These are phyloP conservation scores for Articulospora tetracladia DNA, from an alignment of 495 filamentous ascomycete genomes.

Conservation along the genomic window DNA sequence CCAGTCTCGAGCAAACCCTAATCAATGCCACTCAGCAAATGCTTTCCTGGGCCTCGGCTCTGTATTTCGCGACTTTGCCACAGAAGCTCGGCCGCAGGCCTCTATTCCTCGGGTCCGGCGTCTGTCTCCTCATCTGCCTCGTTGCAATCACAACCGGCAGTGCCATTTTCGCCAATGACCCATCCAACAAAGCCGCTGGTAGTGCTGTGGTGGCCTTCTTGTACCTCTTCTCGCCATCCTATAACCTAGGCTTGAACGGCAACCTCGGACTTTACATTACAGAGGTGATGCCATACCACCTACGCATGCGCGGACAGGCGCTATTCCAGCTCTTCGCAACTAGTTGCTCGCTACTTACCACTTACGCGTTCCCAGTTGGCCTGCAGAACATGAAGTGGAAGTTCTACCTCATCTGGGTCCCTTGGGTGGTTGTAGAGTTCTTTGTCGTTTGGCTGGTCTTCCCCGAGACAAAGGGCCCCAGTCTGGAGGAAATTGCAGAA, in stretches of 20 bases:
- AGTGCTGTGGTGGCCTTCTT: conserved; percentile 21
- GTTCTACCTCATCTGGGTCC: conserved; percentile 55
- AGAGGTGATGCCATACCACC: conserved; percentile 38
- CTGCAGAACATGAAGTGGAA: conserved; percentile 34
- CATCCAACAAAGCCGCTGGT: conserved; percentile 7
- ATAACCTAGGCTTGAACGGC: conserved; percentile 63
- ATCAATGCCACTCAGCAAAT: conserved; percentile 52
- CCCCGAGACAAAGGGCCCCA: conserved; percentile 41
- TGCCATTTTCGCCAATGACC: conserved; percentile 6
- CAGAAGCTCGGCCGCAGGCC: conserved; percentile 52
- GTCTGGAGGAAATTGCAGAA: conserved; percentile 48
- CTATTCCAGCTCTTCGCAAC: conserved; percentile 30
- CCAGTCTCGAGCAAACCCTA: conserved; percentile 44
- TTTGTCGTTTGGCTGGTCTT: conserved; percentile 36
- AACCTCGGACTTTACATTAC: conserved; percentile 42
- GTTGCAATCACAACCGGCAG: conserved; percentile 44
- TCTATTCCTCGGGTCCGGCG: conserved; percentile 46
- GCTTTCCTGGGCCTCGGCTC: conserved; percentile 48
- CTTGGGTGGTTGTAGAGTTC: conserved; percentile 41
- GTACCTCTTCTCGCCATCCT: conserved; percentile 43
- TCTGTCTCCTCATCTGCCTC: conserved; percentile 44
- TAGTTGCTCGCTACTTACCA: not conserved
- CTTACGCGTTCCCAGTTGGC: not conserved
- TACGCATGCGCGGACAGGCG: conserved; percentile 27
- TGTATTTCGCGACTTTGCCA: conserved; percentile 50